Percentiles rank a stretch among this genome's conserved stretches.
Conservation (phyloP, 495 filamentous ascomycete genomes). For the Entonaema liquescens region DNA sequence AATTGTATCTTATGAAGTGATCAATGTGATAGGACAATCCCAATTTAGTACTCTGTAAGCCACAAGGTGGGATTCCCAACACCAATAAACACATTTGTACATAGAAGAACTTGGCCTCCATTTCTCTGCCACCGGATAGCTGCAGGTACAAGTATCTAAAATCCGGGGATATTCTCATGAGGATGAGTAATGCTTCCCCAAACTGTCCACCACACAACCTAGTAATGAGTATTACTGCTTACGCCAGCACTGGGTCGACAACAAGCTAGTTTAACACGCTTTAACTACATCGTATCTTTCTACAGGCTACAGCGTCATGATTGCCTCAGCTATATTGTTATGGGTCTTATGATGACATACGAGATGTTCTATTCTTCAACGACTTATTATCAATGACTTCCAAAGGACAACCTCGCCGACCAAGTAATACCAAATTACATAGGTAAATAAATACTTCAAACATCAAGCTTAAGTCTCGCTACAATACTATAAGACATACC, state of each 20-base stretch:
- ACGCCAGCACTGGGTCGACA: neutral
- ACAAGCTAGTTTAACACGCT: constrained; percentile 2
- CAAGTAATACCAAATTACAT: too few species aligned
- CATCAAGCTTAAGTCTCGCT: too few species aligned
- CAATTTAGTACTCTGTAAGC: neutral
- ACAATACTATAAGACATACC: too few species aligned
- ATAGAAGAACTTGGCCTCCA: neutral
- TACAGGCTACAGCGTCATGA: neutral
- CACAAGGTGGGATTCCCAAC: neutral
- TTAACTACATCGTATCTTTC: neutral
- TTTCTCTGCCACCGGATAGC: neutral
- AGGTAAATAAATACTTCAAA: too few species aligned
- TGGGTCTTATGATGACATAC: neutral
- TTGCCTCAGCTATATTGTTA: neutral
- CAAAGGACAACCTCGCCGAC: neutral
- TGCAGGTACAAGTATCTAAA: constrained; percentile 21
- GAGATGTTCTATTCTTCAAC: neutral
- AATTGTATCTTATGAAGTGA: neutral
- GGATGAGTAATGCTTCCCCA: constrained; percentile 8
- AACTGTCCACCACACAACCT: neutral
- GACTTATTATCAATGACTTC: neutral
- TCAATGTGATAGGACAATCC: neutral
- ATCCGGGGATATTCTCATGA: constrained; percentile 4
- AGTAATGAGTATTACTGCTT: constrained; percentile 18
- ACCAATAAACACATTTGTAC: constrained; percentile 3